Percentiles rank a stretch among this genome's conserved stretches.
These are phyloP conservation scores for Pyrenula aspistea DNA, from an alignment of 495 filamentous ascomycete genomes.

Conservation along the genomic window DNA sequence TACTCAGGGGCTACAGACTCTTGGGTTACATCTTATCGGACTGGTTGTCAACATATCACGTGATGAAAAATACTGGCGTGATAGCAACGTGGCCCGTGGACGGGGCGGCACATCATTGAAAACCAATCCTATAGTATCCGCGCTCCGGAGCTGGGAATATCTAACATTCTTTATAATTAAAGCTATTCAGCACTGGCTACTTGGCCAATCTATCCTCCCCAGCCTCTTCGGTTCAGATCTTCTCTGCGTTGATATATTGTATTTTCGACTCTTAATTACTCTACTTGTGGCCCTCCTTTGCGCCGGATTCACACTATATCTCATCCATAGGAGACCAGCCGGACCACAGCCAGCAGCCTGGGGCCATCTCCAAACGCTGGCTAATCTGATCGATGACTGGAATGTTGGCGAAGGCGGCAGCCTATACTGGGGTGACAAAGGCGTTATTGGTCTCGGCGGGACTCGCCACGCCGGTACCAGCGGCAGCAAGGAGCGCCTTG, in stretches of 20 bases:
- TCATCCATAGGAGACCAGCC: constrained; percentile 18
- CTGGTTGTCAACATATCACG: constrained; percentile 31
- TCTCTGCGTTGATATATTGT: constrained; percentile 11
- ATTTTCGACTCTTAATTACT: constrained; percentile 23
- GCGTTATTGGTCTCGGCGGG: neutral
- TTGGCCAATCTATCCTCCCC: constrained; percentile 20
- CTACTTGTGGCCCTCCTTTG: constrained; percentile 15
- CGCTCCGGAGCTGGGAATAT: constrained; percentile 25
- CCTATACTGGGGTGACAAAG: constrained; percentile 33
- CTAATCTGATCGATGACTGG: constrained; percentile 34
- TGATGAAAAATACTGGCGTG: constrained; percentile 28
- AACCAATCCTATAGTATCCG: constrained; percentile 22
- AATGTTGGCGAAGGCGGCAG: constrained; percentile 10
- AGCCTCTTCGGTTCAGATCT: constrained; percentile 13
- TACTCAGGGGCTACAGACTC: constrained; percentile 18
- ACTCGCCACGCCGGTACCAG: constrained; percentile 10
- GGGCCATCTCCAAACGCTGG: constrained; percentile 33
- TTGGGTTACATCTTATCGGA: constrained; percentile 31
- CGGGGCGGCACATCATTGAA: constrained; percentile 17
- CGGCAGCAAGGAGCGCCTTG: constrained; percentile 1
- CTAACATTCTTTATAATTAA: constrained; percentile 27
- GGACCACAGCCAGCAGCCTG: constrained; percentile 28
- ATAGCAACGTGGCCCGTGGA: constrained; percentile 1
- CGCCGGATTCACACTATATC: constrained; percentile 21
- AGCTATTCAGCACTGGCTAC: constrained; percentile 31